Conservation (phyloP, 805 yeast species). For the Saccharomyces jurei region DNA sequence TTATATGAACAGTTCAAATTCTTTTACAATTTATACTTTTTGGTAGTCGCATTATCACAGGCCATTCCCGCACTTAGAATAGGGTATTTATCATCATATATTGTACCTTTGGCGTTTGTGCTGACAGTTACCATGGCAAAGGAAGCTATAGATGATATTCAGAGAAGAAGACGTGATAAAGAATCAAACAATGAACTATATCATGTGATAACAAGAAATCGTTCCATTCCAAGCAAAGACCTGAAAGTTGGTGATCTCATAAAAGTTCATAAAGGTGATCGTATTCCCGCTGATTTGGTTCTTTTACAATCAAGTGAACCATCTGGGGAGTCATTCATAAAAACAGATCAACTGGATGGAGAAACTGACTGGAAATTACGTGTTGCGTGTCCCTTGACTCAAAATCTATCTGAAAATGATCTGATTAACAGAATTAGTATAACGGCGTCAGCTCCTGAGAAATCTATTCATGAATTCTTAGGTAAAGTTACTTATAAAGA, state of each 20-base stretch:
- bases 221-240: conserved; percentile 46
- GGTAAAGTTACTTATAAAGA: conserved; percentile 64
- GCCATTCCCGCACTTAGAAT: conserved; percentile 81
- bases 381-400: conserved; percentile 68
- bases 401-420: conserved; percentile 44
- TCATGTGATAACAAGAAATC: conserved; percentile 50
- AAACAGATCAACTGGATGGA: conserved; percentile 97
- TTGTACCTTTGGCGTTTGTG: conserved; percentile 92
- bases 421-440: conserved; percentile 45
- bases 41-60: conserved; percentile 90
- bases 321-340: conserved; percentile 82
- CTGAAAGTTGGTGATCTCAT: conserved; percentile 84
- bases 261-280: conserved; percentile 63
- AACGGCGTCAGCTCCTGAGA: conserved; percentile 75
- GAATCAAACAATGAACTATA: conserved; percentile 82
- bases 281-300: conserved; percentile 92
- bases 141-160: conserved; percentile 91
- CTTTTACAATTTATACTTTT: conserved; percentile 86
- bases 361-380: conserved; percentile 98
- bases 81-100: conserved; percentile 86
- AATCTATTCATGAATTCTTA: conserved; percentile 69
- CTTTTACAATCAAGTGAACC: conserved; percentile 74
- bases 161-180: conserved; percentile 78
- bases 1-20: conserved; percentile 94
- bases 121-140: conserved; percentile 87